Base-by-base conservation (phyloP, 1,139 yeast genomes). In the Sugiyamaella grinbergsii region DNA sequence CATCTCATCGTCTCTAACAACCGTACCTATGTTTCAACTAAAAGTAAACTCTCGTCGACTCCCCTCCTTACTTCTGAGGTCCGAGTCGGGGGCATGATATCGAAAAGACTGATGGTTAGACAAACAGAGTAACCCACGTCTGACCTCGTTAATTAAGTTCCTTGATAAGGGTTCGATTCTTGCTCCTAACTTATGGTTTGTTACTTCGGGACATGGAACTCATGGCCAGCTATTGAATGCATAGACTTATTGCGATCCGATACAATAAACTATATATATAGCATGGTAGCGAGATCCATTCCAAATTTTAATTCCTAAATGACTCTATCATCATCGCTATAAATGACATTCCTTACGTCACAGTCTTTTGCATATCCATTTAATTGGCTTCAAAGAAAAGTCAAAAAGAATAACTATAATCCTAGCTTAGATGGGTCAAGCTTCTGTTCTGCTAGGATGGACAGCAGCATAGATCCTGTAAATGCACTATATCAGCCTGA, bases 331-430 rank as follows among this genome's bases (percentile, higher is more conserved):
- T 23, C 5, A 4, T 10, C 4, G 4, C 3, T 8, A 5, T 16
- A 29, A 40, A 40, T 40, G 43, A 16, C 43, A 11, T 40, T 29
- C 13, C 34, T 28, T 29, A 31, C 38, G 8, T 22, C 39, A 24
- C 32, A 32, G 23, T 29, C 41, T 8, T 36, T 36, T 8, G 36
- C 42, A 23, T 43, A 24, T 28, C 47, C 47, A 16, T 43, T 24
- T 28, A 43, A 43, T 28, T 43, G 47, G 47, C 19, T 43, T n/a
- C 18, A 37, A 10, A 43, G 36, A 19, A 34, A 43, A 33, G 36
- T 41, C 26, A 29, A 41, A 28, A 41, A 28, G 24, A 37, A 41
- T 28, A 31, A 19, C 22, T 18, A 32, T 41, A 41, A 41, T 41
- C 22, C 16, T 31, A 41, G 31, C 31, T 22, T 41, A 23, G 36